Conservation (phyloP, 805 yeast species). For the Candida boidinii region DNA sequence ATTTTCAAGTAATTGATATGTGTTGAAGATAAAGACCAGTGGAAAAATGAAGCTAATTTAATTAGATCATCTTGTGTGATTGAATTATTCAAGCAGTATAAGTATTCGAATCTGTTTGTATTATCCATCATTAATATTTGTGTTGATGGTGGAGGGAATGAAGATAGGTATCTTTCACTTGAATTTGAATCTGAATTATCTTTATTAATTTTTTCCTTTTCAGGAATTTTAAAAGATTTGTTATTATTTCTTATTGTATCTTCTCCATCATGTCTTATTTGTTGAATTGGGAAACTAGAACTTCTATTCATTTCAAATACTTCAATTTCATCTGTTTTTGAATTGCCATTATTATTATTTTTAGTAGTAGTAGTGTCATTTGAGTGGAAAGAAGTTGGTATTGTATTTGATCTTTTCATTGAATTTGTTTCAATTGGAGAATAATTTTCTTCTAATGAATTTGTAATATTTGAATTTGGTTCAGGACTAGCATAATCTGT, state of each 20-base stretch:
- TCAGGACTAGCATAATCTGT: conserved; percentile 7
- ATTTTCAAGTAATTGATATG: conserved; percentile 25
- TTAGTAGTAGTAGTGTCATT: neutral
- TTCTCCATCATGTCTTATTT: too few relatives aligned
- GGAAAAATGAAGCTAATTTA: conserved; percentile 21
- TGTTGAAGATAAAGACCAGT: conserved; percentile 21
- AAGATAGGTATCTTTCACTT: conserved; percentile 3
- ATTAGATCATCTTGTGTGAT: conserved; percentile 16
- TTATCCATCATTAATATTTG: conserved; percentile 7
- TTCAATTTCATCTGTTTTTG: too few relatives aligned
- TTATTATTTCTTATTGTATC: too few relatives aligned
- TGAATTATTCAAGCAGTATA: conserved; percentile 19
- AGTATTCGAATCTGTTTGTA: conserved; percentile 17
- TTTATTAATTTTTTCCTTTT: too few relatives aligned
- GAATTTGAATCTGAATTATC: too few relatives aligned
- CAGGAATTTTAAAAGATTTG: too few relatives aligned
- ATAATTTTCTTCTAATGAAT: conserved; percentile 3
- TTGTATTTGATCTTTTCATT: conserved; percentile 4
- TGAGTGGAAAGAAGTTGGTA: neutral
- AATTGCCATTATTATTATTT: too few relatives aligned
- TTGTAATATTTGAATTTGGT: conserved; percentile 2
- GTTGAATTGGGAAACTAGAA: too few relatives aligned
- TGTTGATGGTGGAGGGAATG: conserved; percentile 18
- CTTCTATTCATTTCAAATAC: too few relatives aligned
- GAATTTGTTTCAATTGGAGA: neutral